Evolutionary conservation across 352 stramenopile genomes (phyloP).

Genomic region (Sclerospora graminicola): DNA sequence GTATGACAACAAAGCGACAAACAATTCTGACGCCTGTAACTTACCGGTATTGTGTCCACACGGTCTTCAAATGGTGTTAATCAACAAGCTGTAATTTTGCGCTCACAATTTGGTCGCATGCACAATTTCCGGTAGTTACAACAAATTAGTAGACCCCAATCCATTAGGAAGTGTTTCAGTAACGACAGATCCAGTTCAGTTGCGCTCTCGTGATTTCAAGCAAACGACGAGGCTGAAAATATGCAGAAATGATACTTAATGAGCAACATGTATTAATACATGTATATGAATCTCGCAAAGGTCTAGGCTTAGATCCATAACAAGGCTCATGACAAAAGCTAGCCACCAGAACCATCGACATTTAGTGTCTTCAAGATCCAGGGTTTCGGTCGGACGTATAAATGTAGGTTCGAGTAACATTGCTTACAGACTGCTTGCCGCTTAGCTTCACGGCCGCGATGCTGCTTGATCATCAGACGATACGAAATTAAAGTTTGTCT

Average conservation of each 20-base stretch:
- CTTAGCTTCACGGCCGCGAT: conserved; percentile 46
- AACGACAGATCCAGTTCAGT: conserved; percentile 55
- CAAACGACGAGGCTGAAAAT: conserved; percentile 43
- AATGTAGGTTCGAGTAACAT: conserved; percentile 59
- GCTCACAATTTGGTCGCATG: conserved; percentile 1
- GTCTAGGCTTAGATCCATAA: no score
- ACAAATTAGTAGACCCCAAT: conserved; percentile 27
- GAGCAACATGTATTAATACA: no score
- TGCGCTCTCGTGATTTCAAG: conserved; percentile 55
- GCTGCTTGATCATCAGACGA: conserved; percentile 30
- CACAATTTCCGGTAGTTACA: conserved; percentile 42
- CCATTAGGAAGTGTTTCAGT: no score
- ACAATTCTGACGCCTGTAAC: not conserved
- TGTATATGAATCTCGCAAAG: no score
- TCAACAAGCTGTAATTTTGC: no score
- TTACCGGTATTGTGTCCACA: no score
- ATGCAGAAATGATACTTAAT: conserved; percentile 15
- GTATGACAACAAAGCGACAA: not conserved
- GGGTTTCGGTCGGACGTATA: conserved; percentile 36
- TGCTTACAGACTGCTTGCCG: conserved; percentile 37
- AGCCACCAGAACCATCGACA: conserved; percentile 58
- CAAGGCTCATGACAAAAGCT: conserved; percentile 61
- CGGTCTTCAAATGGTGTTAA: no score
- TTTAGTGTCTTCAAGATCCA: conserved; percentile 21
- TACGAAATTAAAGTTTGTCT: no score